Base-by-base conservation (phyloP, 139 green algal species). In the Zygnema circumcarinatum region DNA sequence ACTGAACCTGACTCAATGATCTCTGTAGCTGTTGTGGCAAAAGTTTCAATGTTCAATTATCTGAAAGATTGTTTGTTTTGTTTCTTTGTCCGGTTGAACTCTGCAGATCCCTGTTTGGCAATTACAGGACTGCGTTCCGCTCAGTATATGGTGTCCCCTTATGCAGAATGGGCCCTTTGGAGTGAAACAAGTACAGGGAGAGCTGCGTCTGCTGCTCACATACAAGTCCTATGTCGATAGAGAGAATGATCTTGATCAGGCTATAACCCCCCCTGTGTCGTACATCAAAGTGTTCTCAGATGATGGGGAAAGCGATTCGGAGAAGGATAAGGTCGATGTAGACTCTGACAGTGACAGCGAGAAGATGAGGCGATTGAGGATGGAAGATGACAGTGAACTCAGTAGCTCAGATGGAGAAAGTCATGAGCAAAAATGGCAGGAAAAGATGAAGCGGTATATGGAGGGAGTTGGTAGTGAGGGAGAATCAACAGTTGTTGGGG, bases 171-270 rank as follows among this genome's bases (percentile, higher is more conserved):
- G 74, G 31, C 84, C 84, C 11, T 87, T 89, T 21, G 84, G 84
- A 75, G 76, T 88, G 31, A 52, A 74, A 11, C 84, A 40, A 7
- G 84, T 86, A 41, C 36, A 75, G 2, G 84, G 84, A 42, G 74
- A 87, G 76, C 32, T 89, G 25, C 74, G 84, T 39, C 81, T 89
- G 29, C 39, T 87, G 2, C 76, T 89, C 25, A 89, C 84, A 31
- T 89, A 89, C 74, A 89, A 89, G 84, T 89, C 84, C 7, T 89
- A 74, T 35, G 84, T 89, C 0, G 84, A 89, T 47, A 29, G n/a
- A 0, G 78, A 88, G 39, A 74, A 88, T 31, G 38, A 42, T 25
- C 33, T 31, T 39, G 40, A 87, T 20, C 76, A 33, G 32, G 81
- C 81, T 0, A 41, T 54, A 38, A 39, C 38, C n/a, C n/a, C 72